These are phyloP conservation scores for Mycocentrospora acerina DNA, from an alignment of 2,329 filamentous ascomycete genomes.

Conservation along the genomic window DNA sequence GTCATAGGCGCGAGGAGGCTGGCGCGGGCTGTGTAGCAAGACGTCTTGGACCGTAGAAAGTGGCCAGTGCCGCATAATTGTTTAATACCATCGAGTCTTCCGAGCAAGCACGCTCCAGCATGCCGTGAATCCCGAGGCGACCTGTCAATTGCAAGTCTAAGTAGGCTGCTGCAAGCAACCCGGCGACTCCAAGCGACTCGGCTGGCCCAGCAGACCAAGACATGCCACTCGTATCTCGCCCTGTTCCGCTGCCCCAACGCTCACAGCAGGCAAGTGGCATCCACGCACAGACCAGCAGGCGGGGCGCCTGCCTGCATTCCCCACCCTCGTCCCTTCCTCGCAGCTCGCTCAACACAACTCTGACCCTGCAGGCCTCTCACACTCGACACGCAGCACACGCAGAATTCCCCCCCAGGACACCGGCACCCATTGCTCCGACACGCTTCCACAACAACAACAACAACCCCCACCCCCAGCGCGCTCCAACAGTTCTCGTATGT, in stretches of 20 bases:
- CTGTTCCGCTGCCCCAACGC: neutral
- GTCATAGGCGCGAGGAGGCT: slow-evolving; percentile 25
- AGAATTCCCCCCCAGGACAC: slow-evolving; percentile 2
- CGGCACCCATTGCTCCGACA: neutral
- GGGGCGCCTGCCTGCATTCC: slow-evolving; percentile 17
- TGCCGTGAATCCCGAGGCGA: no score
- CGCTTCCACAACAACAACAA: slow-evolving; percentile 14
- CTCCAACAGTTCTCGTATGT: slow-evolving; percentile 33
- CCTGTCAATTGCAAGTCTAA: no score
- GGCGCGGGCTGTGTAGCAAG: no score
- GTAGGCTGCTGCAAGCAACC: no score
- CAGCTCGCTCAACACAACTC: slow-evolving; percentile 13
- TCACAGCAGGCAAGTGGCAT: neutral
- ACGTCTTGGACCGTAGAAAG: no score
- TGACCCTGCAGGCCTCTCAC: slow-evolving; percentile 8
- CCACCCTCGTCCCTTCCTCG: slow-evolving; percentile 17
- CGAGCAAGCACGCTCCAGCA: no score
- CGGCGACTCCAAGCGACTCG: no score
- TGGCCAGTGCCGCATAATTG: no score
- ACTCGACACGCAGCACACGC: slow-evolving; percentile 8
- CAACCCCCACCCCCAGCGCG: slow-evolving; percentile 25
- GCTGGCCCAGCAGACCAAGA: no score
- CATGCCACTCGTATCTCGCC: neutral
- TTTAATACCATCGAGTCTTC: no score
- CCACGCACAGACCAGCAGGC: slow-evolving; percentile 8